Percentiles rank a stretch among this genome's conserved stretches.
These are phyloP conservation scores for Luvunga scandens DNA, from an alignment of 345 rosid species.

Conservation along the genomic window DNA sequence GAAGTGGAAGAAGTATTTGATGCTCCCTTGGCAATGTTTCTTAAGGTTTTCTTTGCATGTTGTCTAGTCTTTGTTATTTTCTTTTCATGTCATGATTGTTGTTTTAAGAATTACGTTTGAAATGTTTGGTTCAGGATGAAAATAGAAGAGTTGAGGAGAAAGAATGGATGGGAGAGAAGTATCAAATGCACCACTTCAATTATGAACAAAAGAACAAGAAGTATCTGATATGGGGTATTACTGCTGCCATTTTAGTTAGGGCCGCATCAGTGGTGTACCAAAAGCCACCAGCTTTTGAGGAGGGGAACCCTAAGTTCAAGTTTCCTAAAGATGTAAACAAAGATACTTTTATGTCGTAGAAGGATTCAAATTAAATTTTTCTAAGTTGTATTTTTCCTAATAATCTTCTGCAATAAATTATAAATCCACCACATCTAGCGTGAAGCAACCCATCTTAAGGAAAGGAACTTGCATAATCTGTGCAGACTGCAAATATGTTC, in stretches of 20 bases:
- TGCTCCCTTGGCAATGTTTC: slow-evolving; percentile 87
- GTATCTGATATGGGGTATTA: slow-evolving; percentile 67
- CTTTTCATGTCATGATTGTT: not conserved
- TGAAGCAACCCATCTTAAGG: not conserved
- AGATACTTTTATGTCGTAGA: slow-evolving; percentile 32
- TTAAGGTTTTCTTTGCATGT: slow-evolving; percentile 49
- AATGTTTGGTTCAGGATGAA: slow-evolving; percentile 46
- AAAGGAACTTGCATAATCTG: not conserved
- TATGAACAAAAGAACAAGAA: slow-evolving; percentile 46
- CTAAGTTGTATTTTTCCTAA: not conserved
- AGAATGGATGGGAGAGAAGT: slow-evolving; percentile 69
- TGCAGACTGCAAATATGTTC: not conserved
- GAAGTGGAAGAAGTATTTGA: slow-evolving; percentile 91
- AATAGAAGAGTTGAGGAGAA: slow-evolving; percentile 57
- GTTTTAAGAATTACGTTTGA: slow-evolving; percentile 4
- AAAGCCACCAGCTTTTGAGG: slow-evolving; percentile 55
- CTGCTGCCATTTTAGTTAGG: slow-evolving; percentile 68
- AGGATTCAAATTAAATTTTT: not conserved
- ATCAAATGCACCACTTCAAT: slow-evolving; percentile 58
- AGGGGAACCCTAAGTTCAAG: slow-evolving; percentile 60
- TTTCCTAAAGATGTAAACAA: slow-evolving; percentile 39
- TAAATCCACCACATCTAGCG: not conserved
- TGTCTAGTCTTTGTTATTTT: not conserved
- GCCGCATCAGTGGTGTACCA: slow-evolving; percentile 67
- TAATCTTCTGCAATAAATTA: slow-evolving; percentile 13